Evolutionary conservation across 805 yeast species (phyloP).

Genomic region (Sporopachydermia lactativora): DNA sequence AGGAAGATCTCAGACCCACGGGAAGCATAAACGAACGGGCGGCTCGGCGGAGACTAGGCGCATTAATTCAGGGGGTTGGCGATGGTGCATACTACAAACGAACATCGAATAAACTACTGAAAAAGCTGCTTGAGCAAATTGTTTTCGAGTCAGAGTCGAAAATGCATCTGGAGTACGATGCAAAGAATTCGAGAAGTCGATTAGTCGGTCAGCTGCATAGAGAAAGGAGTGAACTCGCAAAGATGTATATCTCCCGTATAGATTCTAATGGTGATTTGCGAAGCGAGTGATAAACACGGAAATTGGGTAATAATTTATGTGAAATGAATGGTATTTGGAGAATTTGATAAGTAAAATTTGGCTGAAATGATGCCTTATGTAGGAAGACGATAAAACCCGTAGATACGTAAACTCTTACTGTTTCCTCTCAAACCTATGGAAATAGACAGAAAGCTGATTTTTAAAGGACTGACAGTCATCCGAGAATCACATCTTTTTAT

Average conservation of each 20-base stretch:
- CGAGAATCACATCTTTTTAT: too few species aligned
- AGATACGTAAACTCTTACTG: background rate
- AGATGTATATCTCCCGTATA: conserved; percentile 3
- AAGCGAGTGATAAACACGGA: too few species aligned
- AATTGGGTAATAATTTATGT: too few species aligned
- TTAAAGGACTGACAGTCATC: conserved; percentile 2
- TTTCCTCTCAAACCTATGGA: conserved; percentile 4
- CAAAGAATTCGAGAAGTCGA: conserved; percentile 8
- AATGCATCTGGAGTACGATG: conserved; percentile 11
- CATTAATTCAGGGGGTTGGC: conserved; percentile 30
- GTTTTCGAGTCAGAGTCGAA: conserved; percentile 15
- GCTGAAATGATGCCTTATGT: background rate
- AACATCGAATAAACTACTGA: conserved; percentile 19
- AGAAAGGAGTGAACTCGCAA: conserved; percentile 18
- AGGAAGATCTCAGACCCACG: conserved; percentile 18
- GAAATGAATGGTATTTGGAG: background rate
- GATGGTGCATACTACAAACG: conserved; percentile 30
- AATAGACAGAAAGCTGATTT: background rate
- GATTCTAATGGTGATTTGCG: background rate
- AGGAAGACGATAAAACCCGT: too few species aligned
- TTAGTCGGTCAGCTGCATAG: conserved; percentile 17
- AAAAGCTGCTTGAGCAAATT: conserved; percentile 21
- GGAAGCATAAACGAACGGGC: conserved; percentile 9
- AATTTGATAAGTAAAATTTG: background rate
- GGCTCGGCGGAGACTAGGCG: conserved; percentile 22